Percentiles rank a stretch among this genome's conserved stretches.
Evolutionary conservation across 768 basidiomycete species (phyloP).

Genomic region (Boletus reticuloceps): DNA sequence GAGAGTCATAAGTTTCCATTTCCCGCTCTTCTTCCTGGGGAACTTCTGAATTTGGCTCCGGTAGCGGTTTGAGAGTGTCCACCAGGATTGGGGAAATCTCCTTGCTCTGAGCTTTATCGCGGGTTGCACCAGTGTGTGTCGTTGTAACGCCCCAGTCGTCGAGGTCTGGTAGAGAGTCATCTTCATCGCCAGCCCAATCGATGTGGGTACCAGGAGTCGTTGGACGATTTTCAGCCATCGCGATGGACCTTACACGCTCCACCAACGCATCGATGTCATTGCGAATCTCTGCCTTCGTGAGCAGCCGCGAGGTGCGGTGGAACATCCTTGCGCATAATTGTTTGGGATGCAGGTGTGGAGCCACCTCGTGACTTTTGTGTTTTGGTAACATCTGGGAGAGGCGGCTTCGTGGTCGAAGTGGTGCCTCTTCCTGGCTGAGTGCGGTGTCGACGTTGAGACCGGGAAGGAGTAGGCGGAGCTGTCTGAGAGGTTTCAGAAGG

Average conservation of each 20-base stretch:
- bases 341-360: slow-evolving; percentile 23
- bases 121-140: slow-evolving; percentile 27
- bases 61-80: slow-evolving; percentile 58
- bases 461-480: slow-evolving; percentile 36
- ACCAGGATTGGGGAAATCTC: slow-evolving; percentile 68
- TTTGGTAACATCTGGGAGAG: slow-evolving; percentile 23
- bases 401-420: slow-evolving; percentile 14
- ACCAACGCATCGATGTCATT: slow-evolving; percentile 74
- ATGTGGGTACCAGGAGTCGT: slow-evolving; percentile 76
- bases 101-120: slow-evolving; percentile 32
- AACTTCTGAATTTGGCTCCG: slow-evolving; percentile 41
- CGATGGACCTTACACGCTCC: slow-evolving; percentile 70
- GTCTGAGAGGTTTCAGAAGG: slow-evolving; percentile 21
- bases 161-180: slow-evolving; percentile 74
- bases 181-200: slow-evolving; percentile 89
- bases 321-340: slow-evolving; percentile 46
- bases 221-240: slow-evolving; percentile 66
- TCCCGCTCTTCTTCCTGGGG: slow-evolving; percentile 20
- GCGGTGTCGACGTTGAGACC: slow-evolving; percentile 50
- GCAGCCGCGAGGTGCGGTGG: slow-evolving; percentile 52
- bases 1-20: slow-evolving; percentile 18
- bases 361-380: slow-evolving; percentile 33
- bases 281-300: slow-evolving; percentile 47
- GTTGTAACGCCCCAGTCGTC: slow-evolving; percentile 81
- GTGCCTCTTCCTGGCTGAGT: slow-evolving; percentile 37